Base-by-base conservation (phyloP, 2,329 filamentous ascomycete genomes). In the Neonectria punicea region DNA sequence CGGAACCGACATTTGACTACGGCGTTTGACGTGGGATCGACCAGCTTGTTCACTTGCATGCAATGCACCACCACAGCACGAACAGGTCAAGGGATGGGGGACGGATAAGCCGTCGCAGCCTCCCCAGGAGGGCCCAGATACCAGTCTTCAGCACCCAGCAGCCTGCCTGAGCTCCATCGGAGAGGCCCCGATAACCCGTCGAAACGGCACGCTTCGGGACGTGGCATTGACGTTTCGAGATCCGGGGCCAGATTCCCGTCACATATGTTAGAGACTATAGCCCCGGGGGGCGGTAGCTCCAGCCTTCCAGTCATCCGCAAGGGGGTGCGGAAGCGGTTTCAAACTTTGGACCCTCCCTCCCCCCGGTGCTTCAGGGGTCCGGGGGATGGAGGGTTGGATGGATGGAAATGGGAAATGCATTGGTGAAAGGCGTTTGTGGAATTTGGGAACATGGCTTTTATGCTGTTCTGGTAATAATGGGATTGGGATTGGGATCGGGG, bases 261-360 rank as follows among this genome's bases (percentile, higher is more conserved):
- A 25, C 6, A 25, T 58, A 58, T 55, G 22, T 44, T 25, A n/a
- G 56, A 63, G 50, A 50, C 39, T 53, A 54, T 53, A 54, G 43
- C 32, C 22, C 44, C 44, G 44, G 50, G 18, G 32, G 18, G 34
- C 25, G 46, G 34, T 59, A 28, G 28, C 25, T 55, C 39, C 50
- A 44, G 44, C 44, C 53, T 14, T 16, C 14, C 22, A 18, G 39
- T 18, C n/a, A 41, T n/a, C 39, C 16, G 39, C 30, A 36, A 56
- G 50, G 43, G 56, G 50, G 61, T 59, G 49, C 55, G 61, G 61
- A 44, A 55, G 49, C 47, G 36, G 61, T 54, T 64, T 64, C 34
- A 34, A 64, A 28, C 18, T 43, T 54, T 30, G 30, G 30, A 30
- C 30, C 30, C 30, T 30, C 30, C 30, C 34, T 14, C 25, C 44